These are phyloP conservation scores for Globisporangium mamillatum DNA, from an alignment of 352 stramenopile genomes.

Conservation along the genomic window DNA sequence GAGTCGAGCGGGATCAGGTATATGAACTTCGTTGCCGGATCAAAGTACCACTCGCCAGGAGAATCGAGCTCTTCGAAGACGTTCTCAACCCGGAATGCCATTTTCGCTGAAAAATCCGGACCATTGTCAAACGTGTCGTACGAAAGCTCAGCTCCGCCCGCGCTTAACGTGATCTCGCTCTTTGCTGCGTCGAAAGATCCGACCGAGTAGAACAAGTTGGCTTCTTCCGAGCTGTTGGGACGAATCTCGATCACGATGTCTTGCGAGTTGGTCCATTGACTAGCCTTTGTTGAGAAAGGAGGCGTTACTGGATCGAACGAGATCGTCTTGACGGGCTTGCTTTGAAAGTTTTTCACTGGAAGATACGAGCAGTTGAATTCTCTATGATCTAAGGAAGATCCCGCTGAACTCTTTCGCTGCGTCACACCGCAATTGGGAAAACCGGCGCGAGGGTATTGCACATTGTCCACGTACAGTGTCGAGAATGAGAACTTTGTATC, in stretches of 20 bases:
- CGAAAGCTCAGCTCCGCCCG: slow-evolving; percentile 52
- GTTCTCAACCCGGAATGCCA: slow-evolving; percentile 65
- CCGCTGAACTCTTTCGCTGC: neutral
- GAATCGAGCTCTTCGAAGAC: slow-evolving; percentile 57
- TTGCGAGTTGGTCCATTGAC: slow-evolving; percentile 33
- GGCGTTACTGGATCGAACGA: slow-evolving; percentile 24
- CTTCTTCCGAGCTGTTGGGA: slow-evolving; percentile 24
- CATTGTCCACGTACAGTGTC: slow-evolving; percentile 48
- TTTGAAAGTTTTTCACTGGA: slow-evolving; percentile 16
- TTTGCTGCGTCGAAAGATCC: slow-evolving; percentile 20
- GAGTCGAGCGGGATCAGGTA: slow-evolving; percentile 60
- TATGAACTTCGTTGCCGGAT: slow-evolving; percentile 36
- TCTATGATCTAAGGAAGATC: neutral
- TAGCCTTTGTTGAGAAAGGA: slow-evolving; percentile 40
- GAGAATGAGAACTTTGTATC: slow-evolving; percentile 38
- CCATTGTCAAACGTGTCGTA: slow-evolving; percentile 39
- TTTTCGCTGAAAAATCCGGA: slow-evolving; percentile 5
- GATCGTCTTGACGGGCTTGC: slow-evolving; percentile 17
- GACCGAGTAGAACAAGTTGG: slow-evolving; percentile 48
- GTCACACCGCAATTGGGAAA: slow-evolving; percentile 51
- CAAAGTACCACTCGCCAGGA: slow-evolving; percentile 69
- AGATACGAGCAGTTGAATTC: slow-evolving; percentile 40
- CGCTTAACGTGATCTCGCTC: slow-evolving; percentile 31
- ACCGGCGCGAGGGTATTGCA: slow-evolving; percentile 44
- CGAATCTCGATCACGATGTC: slow-evolving; percentile 33